Evolutionary conservation across 2,329 filamentous ascomycete genomes (phyloP), one percentile per base, ranked within the genome.

Genomic region (Aciculosporium take): DNA sequence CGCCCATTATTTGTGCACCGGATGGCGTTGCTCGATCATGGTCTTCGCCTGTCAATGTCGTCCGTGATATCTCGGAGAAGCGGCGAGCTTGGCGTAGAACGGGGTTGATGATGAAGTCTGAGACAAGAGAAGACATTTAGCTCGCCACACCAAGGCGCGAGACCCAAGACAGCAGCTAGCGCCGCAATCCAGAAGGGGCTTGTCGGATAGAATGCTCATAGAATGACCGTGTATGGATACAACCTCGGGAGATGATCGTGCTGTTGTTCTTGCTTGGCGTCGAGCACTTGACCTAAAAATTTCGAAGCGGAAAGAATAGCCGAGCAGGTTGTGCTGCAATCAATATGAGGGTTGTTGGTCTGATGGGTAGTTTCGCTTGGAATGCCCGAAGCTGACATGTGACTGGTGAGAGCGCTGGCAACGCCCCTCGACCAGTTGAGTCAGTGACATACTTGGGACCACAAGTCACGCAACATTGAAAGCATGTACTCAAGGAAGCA

Each of bases 41-140:
- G 50, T 55, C 54, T 48, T 58, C 60, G 48, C 54, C 55, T 52
- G 50, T 46, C 50, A 65, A 50, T 48, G 57, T 62, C 20, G 61
- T 55, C 42, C 63, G 58, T 24, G 64, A 67, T 45, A 65, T 65
- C 51, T 67, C 65, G 37, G 77, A 79, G 53, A 81, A 72, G 48
- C 74, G 73, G 47, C 75, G 73, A 52, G 76, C 76, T 60, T 80
- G 76, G 56, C 76, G 73, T 50, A 80, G 61, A 52, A 80, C 74
- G 44, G 77, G 76, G 47, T 78, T 78, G 58, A 80, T 76, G 51
- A 80, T 62, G 56, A 78, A 79, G 46, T 79, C 72, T 53, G 74
- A 71, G 41, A 81, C 75, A 52, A 79, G 63, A 50, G 69, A 76
- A 57, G 72, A 69, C 76, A 81, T 81, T 53, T 51, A 50, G 46